Percentiles rank a stretch among this genome's conserved stretches.
Evolutionary conservation across 345 rosid genomes (phyloP).

Genomic region (Acer campestre): DNA sequence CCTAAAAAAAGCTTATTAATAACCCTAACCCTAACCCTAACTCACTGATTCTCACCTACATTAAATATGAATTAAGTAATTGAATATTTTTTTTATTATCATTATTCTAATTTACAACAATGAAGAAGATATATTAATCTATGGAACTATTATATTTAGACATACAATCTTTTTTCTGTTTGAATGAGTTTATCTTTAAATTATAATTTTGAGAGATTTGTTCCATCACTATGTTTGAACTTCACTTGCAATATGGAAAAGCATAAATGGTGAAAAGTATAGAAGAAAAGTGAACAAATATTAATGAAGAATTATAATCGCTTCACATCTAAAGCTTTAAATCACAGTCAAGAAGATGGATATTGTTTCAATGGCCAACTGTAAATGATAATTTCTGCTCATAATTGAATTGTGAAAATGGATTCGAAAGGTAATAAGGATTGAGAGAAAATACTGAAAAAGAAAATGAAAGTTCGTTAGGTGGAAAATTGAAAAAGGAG

Average conservation of each 20-base stretch:
- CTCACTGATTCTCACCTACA: too few relatives aligned
- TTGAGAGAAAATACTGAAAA: neutral
- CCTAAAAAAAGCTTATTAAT: too few relatives aligned
- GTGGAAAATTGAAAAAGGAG: too few relatives aligned
- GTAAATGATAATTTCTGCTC: neutral
- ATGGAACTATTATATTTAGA: neutral
- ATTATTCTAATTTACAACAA: too few relatives aligned
- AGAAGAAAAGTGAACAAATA: neutral
- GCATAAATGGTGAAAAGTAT: neutral
- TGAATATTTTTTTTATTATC: too few relatives aligned
- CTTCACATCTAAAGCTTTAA: too few relatives aligned
- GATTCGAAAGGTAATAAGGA: neutral
- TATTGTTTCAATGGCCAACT: neutral
- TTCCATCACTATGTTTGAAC: neutral
- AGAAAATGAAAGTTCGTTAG: neutral
- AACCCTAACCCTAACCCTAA: too few relatives aligned
- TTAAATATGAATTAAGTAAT: too few relatives aligned
- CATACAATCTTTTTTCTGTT: neutral
- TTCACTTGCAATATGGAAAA: neutral
- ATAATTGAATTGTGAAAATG: neutral
- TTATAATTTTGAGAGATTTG: neutral
- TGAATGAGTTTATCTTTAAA: too few relatives aligned
- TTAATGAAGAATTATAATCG: neutral
- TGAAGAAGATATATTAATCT: neutral
- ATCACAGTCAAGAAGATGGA: neutral